Evolutionary conservation across 73 alveolate species (phyloP), one percentile per base, ranked within the genome.

Genomic region (Paramecium bursaria): DNA sequence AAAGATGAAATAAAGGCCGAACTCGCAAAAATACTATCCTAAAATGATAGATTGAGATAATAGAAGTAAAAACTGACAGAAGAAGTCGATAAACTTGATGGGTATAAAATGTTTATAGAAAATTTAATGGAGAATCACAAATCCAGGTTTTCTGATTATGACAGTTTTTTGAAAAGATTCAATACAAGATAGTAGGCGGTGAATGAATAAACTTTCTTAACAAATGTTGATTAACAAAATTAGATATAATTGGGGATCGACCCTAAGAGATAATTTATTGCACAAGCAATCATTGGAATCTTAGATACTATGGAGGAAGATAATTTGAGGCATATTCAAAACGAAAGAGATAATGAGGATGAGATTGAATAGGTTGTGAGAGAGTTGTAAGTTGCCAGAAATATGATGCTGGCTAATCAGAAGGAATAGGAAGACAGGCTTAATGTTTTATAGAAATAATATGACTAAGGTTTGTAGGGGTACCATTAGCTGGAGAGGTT

Each of bases 1-100:
- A 57, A 57, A 57, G 76, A 57, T 30, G 76, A 57, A 57, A 50
- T 57, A 7, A 57, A 57, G 15, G 33, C 76, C 2, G 76, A 57
- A 27, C 51, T 57, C 1, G 76, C 76, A 1, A 57, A 57, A 57
- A 57, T 57, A 57, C 33, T 57, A 30, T 48, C 76, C 6, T 14
- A 57, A 57, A 57, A 14, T 1, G 76, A 57, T 57, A 57, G 76
- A 57, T 57, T 57, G 13, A 57, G 33, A n/a, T 57, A 30, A 30
- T 30, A 57, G 76, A 57, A 57, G n/a, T 30, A 48, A 1, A 57
- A 57, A 30, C 33, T 30, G 27, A 50, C 51, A 27, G 76, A 57
- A 57, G 76, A 57, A 30, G 27, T 57, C 33, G 76, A 57, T 19
- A 57, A 57, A 57, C 14, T 57, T 19, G 76, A 57, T 30, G 33